Percentiles rank a stretch among this genome's conserved stretches.
phyloP scores from a whole-genome alignment of 2,329 filamentous ascomycete genomes.

The Dendryphion nanum region DNA sequence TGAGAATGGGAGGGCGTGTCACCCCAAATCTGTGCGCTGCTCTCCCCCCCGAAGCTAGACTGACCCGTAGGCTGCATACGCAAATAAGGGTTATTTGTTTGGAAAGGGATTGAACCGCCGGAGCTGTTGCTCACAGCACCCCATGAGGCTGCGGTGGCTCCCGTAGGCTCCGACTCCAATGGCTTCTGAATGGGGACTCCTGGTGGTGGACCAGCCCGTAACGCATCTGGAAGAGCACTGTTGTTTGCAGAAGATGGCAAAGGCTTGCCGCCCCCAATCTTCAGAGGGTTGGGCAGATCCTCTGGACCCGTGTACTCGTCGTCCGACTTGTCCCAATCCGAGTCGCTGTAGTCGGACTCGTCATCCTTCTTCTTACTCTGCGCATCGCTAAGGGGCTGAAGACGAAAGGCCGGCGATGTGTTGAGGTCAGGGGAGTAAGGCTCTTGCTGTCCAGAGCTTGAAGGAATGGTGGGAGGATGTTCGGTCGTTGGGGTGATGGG shows the following conservation, averaged over 20 bases:
- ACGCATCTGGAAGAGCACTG: conserved; percentile 24
- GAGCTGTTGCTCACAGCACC: conserved; percentile 31
- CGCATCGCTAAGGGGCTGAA: conserved; percentile 32
- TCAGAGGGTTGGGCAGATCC: conserved; percentile 36
- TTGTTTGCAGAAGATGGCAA: conserved; percentile 13
- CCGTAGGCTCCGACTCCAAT: conserved; percentile 28
- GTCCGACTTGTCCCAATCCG: conserved; percentile 38
- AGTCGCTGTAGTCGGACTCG: conserved; percentile 30
- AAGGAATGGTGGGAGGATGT: conserved; percentile 22
- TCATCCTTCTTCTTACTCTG: conserved; percentile 12
- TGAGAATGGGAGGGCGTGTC: conserved; percentile 22
- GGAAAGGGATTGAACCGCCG: conserved; percentile 27
- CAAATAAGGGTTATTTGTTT: conserved; percentile 47
- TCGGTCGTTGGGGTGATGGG: conserved; percentile 42
- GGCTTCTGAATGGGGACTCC: conserved; percentile 31
- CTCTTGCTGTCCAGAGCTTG: conserved; percentile 15
- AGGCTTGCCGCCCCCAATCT: conserved; percentile 32
- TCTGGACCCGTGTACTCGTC: conserved; percentile 33
- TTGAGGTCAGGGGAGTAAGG: conserved; percentile 35
- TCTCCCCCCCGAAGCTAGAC: conserved; percentile 35
- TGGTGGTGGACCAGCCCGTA: conserved; percentile 30
- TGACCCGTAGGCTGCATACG: conserved; percentile 39
- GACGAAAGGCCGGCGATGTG: conserved; percentile 40
- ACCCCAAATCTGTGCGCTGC: conserved; percentile 40
- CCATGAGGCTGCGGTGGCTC: conserved; percentile 26